Conservation (phyloP, 495 filamentous ascomycete genomes). For the Extremus antarcticus region DNA sequence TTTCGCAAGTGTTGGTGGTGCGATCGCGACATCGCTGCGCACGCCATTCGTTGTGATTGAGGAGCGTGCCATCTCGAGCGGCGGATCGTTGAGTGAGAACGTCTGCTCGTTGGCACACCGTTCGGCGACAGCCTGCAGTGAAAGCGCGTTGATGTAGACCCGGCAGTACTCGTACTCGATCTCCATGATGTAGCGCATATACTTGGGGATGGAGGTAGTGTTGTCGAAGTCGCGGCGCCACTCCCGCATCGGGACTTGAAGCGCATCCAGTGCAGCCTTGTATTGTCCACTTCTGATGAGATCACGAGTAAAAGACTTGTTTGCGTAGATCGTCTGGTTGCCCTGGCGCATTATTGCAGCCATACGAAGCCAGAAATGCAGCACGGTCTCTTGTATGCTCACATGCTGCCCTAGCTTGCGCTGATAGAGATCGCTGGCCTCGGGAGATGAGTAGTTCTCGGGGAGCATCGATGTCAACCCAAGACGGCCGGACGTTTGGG, state of each 20-base stretch:
- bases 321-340: slow-evolving; percentile 75
- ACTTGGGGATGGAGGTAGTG: slow-evolving; percentile 37
- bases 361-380: slow-evolving; percentile 84
- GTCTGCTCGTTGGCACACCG: slow-evolving; percentile 62
- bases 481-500: slow-evolving; percentile 80
- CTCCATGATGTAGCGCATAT: slow-evolving; percentile 70
- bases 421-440: slow-evolving; percentile 19
- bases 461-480: slow-evolving; percentile 93
- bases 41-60: slow-evolving; percentile 36
- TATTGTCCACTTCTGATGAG: slow-evolving; percentile 80
- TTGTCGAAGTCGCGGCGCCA: slow-evolving; percentile 51
- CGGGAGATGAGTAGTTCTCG: slow-evolving; percentile 22
- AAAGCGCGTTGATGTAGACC: slow-evolving; percentile 84
- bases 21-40: slow-evolving; percentile 31
- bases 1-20: slow-evolving; percentile 44
- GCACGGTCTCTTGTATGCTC: slow-evolving; percentile 57
- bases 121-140: slow-evolving; percentile 88
- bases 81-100: slow-evolving; percentile 1
- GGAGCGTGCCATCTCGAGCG: slow-evolving; percentile 7
- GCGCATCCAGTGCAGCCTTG: slow-evolving; percentile 63
- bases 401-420: slow-evolving; percentile 3
- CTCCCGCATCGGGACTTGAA: slow-evolving; percentile 60
- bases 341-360: slow-evolving; percentile 80
- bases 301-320: slow-evolving; percentile 68
- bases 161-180: slow-evolving; percentile 47